phyloP scores from a whole-genome alignment of 768 basidiomycete species.

The Coprinopsis cinerea region DNA sequence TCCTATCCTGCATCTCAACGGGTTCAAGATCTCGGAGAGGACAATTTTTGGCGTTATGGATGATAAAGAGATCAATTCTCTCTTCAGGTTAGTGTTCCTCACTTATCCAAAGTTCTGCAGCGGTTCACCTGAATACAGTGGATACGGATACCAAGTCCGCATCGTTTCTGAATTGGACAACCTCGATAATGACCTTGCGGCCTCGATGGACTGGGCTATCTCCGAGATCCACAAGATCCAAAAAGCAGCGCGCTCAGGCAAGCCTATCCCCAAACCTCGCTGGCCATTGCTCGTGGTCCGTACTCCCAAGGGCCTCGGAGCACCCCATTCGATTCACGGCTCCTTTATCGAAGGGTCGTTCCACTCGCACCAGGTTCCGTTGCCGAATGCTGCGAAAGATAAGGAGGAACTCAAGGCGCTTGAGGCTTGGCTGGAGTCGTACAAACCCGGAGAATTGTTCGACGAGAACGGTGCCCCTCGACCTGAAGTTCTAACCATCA shows the following conservation, averaged over 20 bases:
- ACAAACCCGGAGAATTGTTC: slow-evolving; percentile 66
- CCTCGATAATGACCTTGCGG: slow-evolving; percentile 76
- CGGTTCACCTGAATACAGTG: slow-evolving; percentile 30
- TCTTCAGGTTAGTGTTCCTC: slow-evolving; percentile 55
- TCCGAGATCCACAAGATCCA: slow-evolving; percentile 74
- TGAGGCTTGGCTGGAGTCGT: slow-evolving; percentile 69
- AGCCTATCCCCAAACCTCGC: slow-evolving; percentile 80
- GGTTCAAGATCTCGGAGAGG: slow-evolving; percentile 87
- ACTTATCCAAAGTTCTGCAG: neutral
- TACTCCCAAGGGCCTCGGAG: slow-evolving; percentile 78
- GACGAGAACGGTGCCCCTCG: slow-evolving; percentile 45
- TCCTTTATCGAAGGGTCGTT: slow-evolving; percentile 78
- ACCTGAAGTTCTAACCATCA: slow-evolving; percentile 48
- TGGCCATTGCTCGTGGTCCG: slow-evolving; percentile 87
- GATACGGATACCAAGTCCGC: slow-evolving; percentile 86
- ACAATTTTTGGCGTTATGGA: slow-evolving; percentile 92
- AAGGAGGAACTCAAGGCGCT: slow-evolving; percentile 57
- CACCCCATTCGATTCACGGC: slow-evolving; percentile 61
- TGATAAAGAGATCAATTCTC: slow-evolving; percentile 67
- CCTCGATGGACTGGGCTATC: slow-evolving; percentile 77
- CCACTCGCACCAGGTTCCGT: slow-evolving; percentile 84
- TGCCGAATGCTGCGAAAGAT: slow-evolving; percentile 64
- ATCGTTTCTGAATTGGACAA: slow-evolving; percentile 64
- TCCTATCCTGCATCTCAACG: slow-evolving; percentile 86
- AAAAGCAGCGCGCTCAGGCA: slow-evolving; percentile 65